Evolutionary conservation across 805 yeast species (phyloP).

Genomic region (Spathaspora gorwiae): DNA sequence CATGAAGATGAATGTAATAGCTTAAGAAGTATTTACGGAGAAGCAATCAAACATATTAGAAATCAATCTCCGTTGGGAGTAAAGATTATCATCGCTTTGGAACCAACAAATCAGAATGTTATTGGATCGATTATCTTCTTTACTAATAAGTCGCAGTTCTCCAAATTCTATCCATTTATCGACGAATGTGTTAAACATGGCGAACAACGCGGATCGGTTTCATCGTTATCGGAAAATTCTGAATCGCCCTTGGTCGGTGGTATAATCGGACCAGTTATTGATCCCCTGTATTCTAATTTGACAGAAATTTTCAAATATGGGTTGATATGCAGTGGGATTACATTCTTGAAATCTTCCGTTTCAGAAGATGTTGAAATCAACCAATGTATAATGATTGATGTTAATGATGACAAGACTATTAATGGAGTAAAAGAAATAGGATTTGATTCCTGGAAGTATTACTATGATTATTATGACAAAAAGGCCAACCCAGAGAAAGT

Average conservation of each 20-base stretch:
- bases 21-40: constrained; percentile 26
- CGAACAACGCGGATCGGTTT: not conserved
- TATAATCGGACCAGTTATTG: constrained; percentile 49
- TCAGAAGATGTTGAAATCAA: constrained; percentile 23
- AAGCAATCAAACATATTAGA: constrained; percentile 28
- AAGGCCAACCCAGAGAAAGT: constrained; percentile 6
- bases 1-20: constrained; percentile 2
- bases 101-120: constrained; percentile 47
- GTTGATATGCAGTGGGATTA: constrained; percentile 51
- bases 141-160: constrained; percentile 40
- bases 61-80: constrained; percentile 29
- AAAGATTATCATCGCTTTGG: constrained; percentile 49
- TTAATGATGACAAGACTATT: constrained; percentile 28
- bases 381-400: constrained; percentile 35
- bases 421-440: constrained; percentile 40
- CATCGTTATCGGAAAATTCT: not conserved
- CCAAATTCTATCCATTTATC: constrained; percentile 50
- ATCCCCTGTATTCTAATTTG: constrained; percentile 48
- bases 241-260: constrained; percentile 39
- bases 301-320: constrained; percentile 54
- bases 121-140: constrained; percentile 50
- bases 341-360: constrained; percentile 37
- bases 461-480: constrained; percentile 32
- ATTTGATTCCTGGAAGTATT: constrained; percentile 35
- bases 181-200: constrained; percentile 29